phyloP scores from a whole-genome alignment of 257 asterid species.

The Echites panduratus region DNA sequence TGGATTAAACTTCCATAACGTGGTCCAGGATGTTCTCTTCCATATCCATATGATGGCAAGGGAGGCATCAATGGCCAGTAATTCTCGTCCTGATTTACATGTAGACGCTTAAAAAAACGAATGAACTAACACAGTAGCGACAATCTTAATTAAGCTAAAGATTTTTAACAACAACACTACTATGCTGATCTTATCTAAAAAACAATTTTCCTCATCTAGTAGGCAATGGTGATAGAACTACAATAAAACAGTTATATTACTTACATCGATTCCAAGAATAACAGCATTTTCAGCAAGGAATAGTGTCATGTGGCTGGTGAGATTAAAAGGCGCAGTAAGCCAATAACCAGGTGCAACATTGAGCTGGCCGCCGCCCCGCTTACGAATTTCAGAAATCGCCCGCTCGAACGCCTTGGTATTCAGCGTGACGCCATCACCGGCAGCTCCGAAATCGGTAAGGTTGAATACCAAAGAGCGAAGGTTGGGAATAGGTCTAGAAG shows the following conservation, averaged over 20 bases:
- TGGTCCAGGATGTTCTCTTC: conserved; percentile 81
- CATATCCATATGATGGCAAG: conserved; percentile 86
- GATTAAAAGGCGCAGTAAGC: conserved; percentile 93
- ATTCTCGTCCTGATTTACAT: conserved; percentile 56
- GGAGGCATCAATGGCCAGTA: conserved; percentile 94
- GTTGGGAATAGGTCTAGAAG: conserved; percentile 52
- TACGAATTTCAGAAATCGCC: conserved; percentile 59
- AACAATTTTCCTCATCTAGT: neutral
- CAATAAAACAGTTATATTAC: conserved; percentile 14
- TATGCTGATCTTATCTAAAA: neutral
- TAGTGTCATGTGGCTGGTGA: conserved; percentile 78
- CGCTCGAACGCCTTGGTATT: conserved; percentile 68
- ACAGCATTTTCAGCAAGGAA: conserved; percentile 71
- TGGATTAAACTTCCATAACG: conserved; percentile 94
- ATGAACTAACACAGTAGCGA: neutral
- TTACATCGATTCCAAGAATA: conserved; percentile 73
- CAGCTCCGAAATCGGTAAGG: conserved; percentile 77
- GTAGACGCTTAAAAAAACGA: neutral
- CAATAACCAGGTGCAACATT: conserved; percentile 69
- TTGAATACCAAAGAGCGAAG: conserved; percentile 62
- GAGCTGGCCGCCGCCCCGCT: conserved; percentile 87
- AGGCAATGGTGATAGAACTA: neutral
- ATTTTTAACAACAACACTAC: neutral
- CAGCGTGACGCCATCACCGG: conserved; percentile 71
- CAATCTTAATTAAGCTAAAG: neutral